Base-by-base conservation (phyloP, 441 rosid species). In the Pelargonium cotyledonis region DNA sequence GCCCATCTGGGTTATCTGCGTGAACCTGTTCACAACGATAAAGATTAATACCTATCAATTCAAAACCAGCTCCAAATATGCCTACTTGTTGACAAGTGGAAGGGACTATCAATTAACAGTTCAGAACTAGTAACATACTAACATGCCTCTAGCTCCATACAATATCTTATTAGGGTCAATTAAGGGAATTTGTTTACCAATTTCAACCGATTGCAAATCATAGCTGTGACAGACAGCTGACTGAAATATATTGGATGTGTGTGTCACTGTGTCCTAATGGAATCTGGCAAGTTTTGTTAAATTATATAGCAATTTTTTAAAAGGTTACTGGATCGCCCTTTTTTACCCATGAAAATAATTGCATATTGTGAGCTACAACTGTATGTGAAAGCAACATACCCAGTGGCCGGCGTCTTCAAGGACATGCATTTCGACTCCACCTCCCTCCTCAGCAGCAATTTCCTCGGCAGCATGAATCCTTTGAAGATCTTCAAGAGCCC, bases 361-460 rank as follows among this genome's bases (percentile, higher is more conserved):
- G 51, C 10, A 10, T 46, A 9, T 46, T 7, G 14, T 2, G 51
- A 46, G 51, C 10, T 46, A 9, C 51, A 9, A 10, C 14, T 41
- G 62, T 29, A 63, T 63, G 79, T 55, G 65, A 29, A 41, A 68
- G 44, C 2, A 72, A 77, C 70, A 76, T 86, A 91, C 97, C 98
- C 98, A 93, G 71, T 91, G 98, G n/a, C 98, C 97, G 4, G 98
- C 96, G 63, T 91, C 98, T 85, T 93, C 98, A 38, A 93, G 90
- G 76, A 91, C 98, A 77, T 93, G 98, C 97, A 93, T 91, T 78
- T 91, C 90, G 53, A 93, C 97, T 53, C 96, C 97, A 15, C 91
- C 90, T 6, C 96, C 98, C 72, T 87, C 93, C 18, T 91, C 97
- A 65, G 86, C 77, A 61, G 98, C 96, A 21, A 84, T 73, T 86